Base-by-base conservation (phyloP, 2,329 filamentous ascomycete species). In the Harringtonia lauricola region DNA sequence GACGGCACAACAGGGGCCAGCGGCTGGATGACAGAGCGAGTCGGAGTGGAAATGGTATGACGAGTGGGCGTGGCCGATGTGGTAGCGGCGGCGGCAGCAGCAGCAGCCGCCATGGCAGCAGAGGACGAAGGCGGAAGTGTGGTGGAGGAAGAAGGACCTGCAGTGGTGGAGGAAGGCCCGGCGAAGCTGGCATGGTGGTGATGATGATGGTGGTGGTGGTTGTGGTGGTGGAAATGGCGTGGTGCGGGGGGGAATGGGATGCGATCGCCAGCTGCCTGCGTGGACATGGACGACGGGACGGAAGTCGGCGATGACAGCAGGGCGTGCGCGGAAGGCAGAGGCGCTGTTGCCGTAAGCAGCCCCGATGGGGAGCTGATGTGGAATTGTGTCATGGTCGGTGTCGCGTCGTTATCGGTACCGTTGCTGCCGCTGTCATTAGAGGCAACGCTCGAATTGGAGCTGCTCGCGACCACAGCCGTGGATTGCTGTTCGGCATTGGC, bases 281-380 rank as follows among this genome's bases (percentile, higher is more conserved):
- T 17, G 6, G 28, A 14, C 2, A 24, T 21, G 12, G 30, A 9
- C 12, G 29, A 7, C 9, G 38, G 12, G 22, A 24, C 31, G 9
- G 39, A 15, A 3, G 29, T 35, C 17, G 43, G 34, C 26, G 36
- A 13, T 12, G 41, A 19, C 24, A 43, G 14, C 17, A 35, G 22
- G n/a, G 18, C 21, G 8, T 21, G 26, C 8, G 24, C 35, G n/a
- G 34, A 22, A 12, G 33, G 22, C 31, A 40, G 43, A 19, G 38
- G 18, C 5, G 22, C 18, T n/a, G 22, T 21, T n/a, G n/a, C 38
- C 9, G 36, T 19, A 4, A 24, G 21, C 5, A 82, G 73, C 51
- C 86, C 81, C 2, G 83, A 76, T 1, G 84, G 81, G 26, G 85
- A 84, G 46, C 79, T 83, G 54, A 84, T 14, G 80, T 52, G 74